Percentiles rank a stretch among this genome's conserved stretches.
Evolutionary conservation across 257 asterid genomes (phyloP).

Genomic region (Cinchona pubescens): DNA sequence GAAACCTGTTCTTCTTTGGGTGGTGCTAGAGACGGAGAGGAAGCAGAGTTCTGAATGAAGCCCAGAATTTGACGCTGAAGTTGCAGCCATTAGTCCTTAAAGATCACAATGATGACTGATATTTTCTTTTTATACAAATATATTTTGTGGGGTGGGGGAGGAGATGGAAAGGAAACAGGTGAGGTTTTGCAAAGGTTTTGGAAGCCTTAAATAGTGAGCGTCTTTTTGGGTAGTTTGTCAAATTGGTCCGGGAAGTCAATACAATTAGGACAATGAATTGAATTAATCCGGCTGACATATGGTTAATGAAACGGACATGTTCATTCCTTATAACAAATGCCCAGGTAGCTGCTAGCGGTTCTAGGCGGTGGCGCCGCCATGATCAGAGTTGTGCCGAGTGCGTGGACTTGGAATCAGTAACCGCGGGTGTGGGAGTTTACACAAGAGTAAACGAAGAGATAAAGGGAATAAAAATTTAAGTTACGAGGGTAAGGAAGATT

Average conservation of each 20-base stretch:
- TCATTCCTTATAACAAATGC: neutral
- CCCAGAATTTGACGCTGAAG: constrained; percentile 24
- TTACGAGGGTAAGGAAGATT: too few species aligned
- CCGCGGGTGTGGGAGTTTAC: too few species aligned
- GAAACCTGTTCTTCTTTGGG: constrained; percentile 28
- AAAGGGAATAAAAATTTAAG: too few species aligned
- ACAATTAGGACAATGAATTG: neutral
- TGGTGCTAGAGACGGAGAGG: constrained; percentile 11
- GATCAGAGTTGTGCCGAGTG: too few species aligned
- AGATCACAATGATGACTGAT: too few species aligned
- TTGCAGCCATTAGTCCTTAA: constrained; percentile 12
- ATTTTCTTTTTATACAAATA: neutral
- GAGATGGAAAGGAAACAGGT: neutral
- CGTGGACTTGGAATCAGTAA: too few species aligned
- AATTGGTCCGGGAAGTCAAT: neutral
- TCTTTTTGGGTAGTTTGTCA: neutral
- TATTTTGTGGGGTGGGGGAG: neutral
- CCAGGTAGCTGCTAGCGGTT: neutral
- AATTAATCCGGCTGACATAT: neutral
- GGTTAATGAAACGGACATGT: neutral
- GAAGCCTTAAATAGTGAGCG: neutral
- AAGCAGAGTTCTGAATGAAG: constrained; percentile 22
- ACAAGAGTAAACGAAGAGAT: too few species aligned
- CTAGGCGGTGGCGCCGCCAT: constrained; percentile 2
- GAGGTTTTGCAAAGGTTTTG: neutral